Conservation (phyloP, 2,329 filamentous ascomycete species). For the Chalaropsis thielavioides region DNA sequence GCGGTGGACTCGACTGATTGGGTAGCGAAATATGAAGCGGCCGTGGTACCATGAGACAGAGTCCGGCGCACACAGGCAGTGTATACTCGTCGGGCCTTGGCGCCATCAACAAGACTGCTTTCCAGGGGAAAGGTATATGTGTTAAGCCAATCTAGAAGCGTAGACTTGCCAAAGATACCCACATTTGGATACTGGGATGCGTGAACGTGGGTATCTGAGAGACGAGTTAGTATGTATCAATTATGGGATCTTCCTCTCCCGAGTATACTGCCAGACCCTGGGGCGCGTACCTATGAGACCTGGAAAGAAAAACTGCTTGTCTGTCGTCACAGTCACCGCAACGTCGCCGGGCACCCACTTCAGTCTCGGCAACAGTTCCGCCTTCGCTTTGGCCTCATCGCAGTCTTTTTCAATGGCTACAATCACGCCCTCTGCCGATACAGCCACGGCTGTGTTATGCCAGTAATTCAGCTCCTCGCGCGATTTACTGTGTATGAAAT, state of each 20-base stretch:
- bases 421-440: slow-evolving; percentile 37
- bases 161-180: slow-evolving; percentile 86
- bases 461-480: slow-evolving; percentile 37
- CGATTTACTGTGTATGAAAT: slow-evolving; percentile 39
- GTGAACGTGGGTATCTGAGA: slow-evolving; percentile 84
- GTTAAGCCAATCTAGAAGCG: slow-evolving; percentile 83
- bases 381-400: slow-evolving; percentile 23
- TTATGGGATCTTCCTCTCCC: neutral
- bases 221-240: slow-evolving; percentile 19
- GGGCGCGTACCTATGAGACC: slow-evolving; percentile 55
- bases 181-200: slow-evolving; percentile 89
- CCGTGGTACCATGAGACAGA: slow-evolving; percentile 81
- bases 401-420: slow-evolving; percentile 31
- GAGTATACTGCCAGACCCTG: neutral
- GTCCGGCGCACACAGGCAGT: slow-evolving; percentile 63
- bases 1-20: slow-evolving; percentile 81
- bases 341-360: slow-evolving; percentile 33
- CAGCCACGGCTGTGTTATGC: slow-evolving; percentile 36
- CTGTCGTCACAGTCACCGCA: slow-evolving; percentile 25
- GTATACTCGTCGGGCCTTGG: slow-evolving; percentile 58
- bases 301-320: slow-evolving; percentile 64
- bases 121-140: slow-evolving; percentile 94
- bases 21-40: slow-evolving; percentile 88
- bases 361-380: slow-evolving; percentile 28
- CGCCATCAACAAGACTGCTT: slow-evolving; percentile 50